Percentiles rank a stretch among this genome's conserved stretches.
Conservation (phyloP, 306 rosid species). For the Vicia sativa region DNA sequence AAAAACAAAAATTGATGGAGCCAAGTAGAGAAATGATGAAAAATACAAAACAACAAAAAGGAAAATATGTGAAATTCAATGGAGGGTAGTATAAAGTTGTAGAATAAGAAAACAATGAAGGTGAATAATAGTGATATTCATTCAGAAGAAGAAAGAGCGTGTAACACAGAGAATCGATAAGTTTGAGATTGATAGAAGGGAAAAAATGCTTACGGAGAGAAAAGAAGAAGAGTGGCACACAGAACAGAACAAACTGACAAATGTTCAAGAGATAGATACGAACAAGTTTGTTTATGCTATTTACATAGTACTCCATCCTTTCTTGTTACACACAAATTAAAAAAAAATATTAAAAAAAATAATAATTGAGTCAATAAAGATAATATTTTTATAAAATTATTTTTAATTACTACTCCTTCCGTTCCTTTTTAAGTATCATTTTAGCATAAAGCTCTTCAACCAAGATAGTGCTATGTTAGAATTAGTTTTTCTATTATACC, state of each 20-base stretch:
- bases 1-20: constrained; percentile 32
- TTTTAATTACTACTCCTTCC: no score
- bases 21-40: constrained; percentile 22
- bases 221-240: constrained; percentile 40
- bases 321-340: no score
- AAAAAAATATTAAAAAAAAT: no score
- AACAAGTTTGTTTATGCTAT: constrained; percentile 2
- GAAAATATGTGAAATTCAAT: constrained; percentile 40
- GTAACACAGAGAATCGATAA: constrained; percentile 37
- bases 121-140: constrained; percentile 38
- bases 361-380: no score
- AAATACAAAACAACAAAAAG: constrained; percentile 11
- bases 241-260: constrained; percentile 53
- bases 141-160: constrained; percentile 42
- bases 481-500: no score
- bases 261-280: constrained; percentile 53
- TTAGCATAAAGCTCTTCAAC: no score
- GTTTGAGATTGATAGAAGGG: constrained; percentile 40
- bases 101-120: constrained; percentile 24
- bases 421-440: no score
- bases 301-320: no score
- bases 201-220: constrained; percentile 50
- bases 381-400: no score
- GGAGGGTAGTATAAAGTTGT: constrained; percentile 38
- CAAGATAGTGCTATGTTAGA: no score